Base-by-base conservation (phyloP, 306 rosid species). In the Acmispon strigosus region DNA sequence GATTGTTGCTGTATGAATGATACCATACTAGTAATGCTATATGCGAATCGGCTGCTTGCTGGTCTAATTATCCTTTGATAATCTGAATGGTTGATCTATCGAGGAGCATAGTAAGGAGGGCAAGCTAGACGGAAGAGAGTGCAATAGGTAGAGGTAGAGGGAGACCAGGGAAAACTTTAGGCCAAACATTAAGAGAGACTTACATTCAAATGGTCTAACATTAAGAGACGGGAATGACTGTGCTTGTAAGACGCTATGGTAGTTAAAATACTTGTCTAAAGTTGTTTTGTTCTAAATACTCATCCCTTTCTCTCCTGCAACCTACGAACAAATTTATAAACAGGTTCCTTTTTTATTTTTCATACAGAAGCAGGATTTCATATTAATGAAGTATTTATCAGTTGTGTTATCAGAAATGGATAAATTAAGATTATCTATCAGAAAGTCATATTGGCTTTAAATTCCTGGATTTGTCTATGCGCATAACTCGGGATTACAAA, bases 1-100 rank as follows among this genome's bases (percentile, higher is more conserved):
- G 24, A 15, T 52, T 69, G 44, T 39, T 68, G 19, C 50, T 76
- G 22, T 66, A 49, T 76, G 65, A 42, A 42, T 43, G n/a, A 22
- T 63, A 48, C 15, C 13, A 8, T 49, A 19, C 37, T 62, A 39
- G 43, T 54, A 29, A 9, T 45, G 52, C 20, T 32, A 5, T 32
- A 32, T 32, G 37, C 8, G 8, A 5, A 32, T 32, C 8, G 1
- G 37, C 37, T 32, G 6, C 37, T 5, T 32, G 7, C 37, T 32
- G 37, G 8, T 32, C 37, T 32, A 32, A 32, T 32, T 32, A 32
- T 32, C 37, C 37, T 32, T 32, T 0, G 37, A 6, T 32, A 32
- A 32, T 32, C 37, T 32, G 37, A 32, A 5, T 32, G 37, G 37
- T 32, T 32, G 37, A 32, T 32, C 8, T 32, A 32, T 32, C 8